Evolutionary conservation across 106 monocot species (phyloP).

Genomic region (Amphibolis antarctica): DNA sequence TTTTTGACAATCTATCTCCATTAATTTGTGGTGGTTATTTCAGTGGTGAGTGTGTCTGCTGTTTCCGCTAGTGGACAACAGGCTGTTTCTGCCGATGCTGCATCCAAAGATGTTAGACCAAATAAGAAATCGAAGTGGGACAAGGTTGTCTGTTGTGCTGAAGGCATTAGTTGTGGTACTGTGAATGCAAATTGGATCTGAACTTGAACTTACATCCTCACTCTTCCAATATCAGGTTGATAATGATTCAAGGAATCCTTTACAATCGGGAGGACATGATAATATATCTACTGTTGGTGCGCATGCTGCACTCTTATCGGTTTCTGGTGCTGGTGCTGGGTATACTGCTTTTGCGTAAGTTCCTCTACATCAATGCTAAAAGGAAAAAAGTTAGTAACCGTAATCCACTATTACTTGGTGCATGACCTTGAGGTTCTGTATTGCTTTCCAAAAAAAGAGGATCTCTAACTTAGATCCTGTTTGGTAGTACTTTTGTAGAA

Average conservation of each 20-base stretch:
- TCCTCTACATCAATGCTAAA: neutral
- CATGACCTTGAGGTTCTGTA: no score
- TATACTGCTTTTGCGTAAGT: conserved; percentile 96
- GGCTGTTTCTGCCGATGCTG: conserved; percentile 23
- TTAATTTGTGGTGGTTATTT: neutral
- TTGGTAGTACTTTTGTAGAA: no score
- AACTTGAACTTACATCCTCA: neutral
- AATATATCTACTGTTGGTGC: conserved; percentile 26
- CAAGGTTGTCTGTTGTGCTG: conserved; percentile 38
- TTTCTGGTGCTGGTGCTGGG: conserved; percentile 73
- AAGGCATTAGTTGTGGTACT: neutral
- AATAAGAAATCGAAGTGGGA: conserved; percentile 97
- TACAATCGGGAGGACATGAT: conserved; percentile 36
- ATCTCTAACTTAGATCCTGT: no score
- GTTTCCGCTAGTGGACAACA: conserved; percentile 21
- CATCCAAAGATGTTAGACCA: conserved; percentile 36
- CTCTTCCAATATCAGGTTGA: conserved; percentile 46
- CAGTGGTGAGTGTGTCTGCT: conserved; percentile 18
- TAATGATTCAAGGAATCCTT: conserved; percentile 49
- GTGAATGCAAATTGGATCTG: neutral
- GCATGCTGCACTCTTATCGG: conserved; percentile 48
- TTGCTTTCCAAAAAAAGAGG: no score
- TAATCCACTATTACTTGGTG: neutral
- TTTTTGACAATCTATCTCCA: neutral
- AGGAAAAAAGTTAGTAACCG: neutral